Percentiles rank a stretch among this genome's conserved stretches.
phyloP scores from a whole-genome alignment of 2,329 filamentous ascomycete genomes.

The Fusarium brevicatenulatum region DNA sequence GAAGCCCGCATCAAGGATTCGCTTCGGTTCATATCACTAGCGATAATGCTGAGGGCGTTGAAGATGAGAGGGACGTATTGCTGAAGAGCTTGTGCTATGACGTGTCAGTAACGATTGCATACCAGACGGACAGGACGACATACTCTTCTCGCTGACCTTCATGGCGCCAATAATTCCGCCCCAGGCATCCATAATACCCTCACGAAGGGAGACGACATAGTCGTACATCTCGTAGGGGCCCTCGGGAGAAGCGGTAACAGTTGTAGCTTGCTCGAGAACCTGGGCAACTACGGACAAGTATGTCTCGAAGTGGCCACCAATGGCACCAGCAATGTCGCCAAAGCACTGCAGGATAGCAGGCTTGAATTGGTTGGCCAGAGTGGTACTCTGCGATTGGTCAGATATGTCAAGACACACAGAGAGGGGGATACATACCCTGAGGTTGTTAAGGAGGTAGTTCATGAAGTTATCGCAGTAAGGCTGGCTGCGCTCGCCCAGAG shows the following conservation, averaged over 20 bases:
- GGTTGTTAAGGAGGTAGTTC: slow-evolving; percentile 95
- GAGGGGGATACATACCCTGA: slow-evolving; percentile 69
- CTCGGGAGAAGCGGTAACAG: slow-evolving; percentile 80
- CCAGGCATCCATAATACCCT: slow-evolving; percentile 99
- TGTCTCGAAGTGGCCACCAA: slow-evolving; percentile 89
- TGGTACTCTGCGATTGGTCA: slow-evolving; percentile 69
- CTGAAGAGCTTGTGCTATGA: slow-evolving; percentile 73
- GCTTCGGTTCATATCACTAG: slow-evolving; percentile 85
- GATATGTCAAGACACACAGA: not conserved
- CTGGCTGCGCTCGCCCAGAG: slow-evolving; percentile 88
- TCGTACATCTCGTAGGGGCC: slow-evolving; percentile 95
- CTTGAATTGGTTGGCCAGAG: slow-evolving; percentile 96
- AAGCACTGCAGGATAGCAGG: slow-evolving; percentile 98
- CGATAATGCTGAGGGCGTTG: slow-evolving; percentile 82
- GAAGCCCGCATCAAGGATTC: slow-evolving; percentile 91
- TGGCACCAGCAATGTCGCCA: slow-evolving; percentile 95
- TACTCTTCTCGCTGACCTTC: slow-evolving; percentile 83
- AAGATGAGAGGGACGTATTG: slow-evolving; percentile 89
- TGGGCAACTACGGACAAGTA: slow-evolving; percentile 93
- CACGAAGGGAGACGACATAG: slow-evolving; percentile 92
- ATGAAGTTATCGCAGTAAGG: slow-evolving; percentile 98
- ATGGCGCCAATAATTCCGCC: slow-evolving; percentile 95
- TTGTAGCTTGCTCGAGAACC: slow-evolving; percentile 91
- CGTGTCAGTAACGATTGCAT: slow-evolving; percentile 41
- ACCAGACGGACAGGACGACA: slow-evolving; percentile 48